phyloP scores from a whole-genome alignment of 768 basidiomycete species.

The Leccinum incarnatum region DNA sequence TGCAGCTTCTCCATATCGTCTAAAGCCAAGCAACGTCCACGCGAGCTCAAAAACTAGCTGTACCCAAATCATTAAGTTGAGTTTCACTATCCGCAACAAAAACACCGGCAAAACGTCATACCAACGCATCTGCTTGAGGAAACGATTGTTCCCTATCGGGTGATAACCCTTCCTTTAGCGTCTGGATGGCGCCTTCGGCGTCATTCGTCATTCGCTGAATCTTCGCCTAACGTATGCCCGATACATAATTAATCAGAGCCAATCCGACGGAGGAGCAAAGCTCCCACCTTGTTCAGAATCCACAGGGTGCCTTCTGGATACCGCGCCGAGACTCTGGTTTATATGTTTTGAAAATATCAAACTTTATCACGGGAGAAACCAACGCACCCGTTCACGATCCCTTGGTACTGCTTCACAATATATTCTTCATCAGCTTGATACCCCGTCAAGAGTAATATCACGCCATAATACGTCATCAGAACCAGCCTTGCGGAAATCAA shows the following conservation, averaged over 20 bases:
- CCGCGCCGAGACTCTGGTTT: slow-evolving; percentile 45
- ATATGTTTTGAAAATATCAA: neutral
- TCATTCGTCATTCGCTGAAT: slow-evolving; percentile 71
- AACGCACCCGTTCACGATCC: slow-evolving; percentile 60
- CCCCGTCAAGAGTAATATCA: slow-evolving; percentile 66
- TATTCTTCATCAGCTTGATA: slow-evolving; percentile 73
- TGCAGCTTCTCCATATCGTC: slow-evolving; percentile 65
- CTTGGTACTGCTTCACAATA: slow-evolving; percentile 59
- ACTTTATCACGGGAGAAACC: neutral
- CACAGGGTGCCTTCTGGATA: slow-evolving; percentile 71
- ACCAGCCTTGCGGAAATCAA: slow-evolving; percentile 48
- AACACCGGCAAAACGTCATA: slow-evolving; percentile 22
- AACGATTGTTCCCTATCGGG: slow-evolving; percentile 54
- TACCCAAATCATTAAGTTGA: neutral
- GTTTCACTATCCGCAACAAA: neutral
- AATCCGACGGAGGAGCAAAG: neutral
- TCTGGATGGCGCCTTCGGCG: slow-evolving; percentile 60
- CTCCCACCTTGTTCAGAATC: slow-evolving; percentile 63
- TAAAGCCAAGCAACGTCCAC: slow-evolving; percentile 66
- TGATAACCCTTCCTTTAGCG: slow-evolving; percentile 56
- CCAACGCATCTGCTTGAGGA: slow-evolving; percentile 70
- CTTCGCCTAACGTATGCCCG: slow-evolving; percentile 51
- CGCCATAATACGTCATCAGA: slow-evolving; percentile 77
- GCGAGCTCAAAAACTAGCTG: slow-evolving; percentile 76
- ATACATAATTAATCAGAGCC: neutral